Percentiles rank a stretch among this genome's conserved stretches.
Conservation (phyloP, 2,329 filamentous ascomycete genomes). For the Fusarium hainanense region DNA sequence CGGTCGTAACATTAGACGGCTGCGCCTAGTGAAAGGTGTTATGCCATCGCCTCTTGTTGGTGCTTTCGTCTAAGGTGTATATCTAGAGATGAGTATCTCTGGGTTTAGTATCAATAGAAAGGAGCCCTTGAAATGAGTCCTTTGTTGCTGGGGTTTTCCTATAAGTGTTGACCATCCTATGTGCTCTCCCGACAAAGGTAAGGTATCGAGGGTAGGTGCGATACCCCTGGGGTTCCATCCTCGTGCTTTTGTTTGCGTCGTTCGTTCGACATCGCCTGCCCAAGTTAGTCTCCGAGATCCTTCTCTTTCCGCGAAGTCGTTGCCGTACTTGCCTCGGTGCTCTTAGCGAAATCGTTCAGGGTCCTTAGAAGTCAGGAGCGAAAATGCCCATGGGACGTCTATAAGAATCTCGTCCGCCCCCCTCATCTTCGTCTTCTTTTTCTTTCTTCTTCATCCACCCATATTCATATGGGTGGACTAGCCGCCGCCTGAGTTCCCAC, state of each 20-base stretch:
- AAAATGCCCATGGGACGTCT: not conserved
- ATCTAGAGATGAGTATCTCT: not conserved
- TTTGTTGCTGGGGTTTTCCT: not conserved
- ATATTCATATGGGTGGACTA: no score
- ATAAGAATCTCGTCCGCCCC: not conserved
- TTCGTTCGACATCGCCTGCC: not conserved
- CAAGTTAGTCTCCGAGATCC: not conserved
- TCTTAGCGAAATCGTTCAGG: no score
- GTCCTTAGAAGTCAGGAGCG: not conserved
- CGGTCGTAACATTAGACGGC: not conserved
- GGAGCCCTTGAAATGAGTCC: not conserved
- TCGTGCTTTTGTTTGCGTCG: not conserved
- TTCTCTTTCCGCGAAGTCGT: not conserved
- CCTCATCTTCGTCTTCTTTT: not conserved
- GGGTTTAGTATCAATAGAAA: not conserved
- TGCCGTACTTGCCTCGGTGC: not conserved
- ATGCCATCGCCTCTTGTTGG: not conserved
- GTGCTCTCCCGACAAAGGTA: not conserved
- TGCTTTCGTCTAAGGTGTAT: not conserved
- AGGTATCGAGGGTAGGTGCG: not conserved
- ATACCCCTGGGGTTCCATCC: not conserved
- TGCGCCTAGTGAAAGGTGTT: not conserved
- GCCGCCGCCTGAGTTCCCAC: no score
- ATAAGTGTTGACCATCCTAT: not conserved
- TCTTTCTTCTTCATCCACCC: not conserved